These are phyloP conservation scores for Nicotiana paniculata DNA, from an alignment of 257 asterid species.

Conservation along the genomic window DNA sequence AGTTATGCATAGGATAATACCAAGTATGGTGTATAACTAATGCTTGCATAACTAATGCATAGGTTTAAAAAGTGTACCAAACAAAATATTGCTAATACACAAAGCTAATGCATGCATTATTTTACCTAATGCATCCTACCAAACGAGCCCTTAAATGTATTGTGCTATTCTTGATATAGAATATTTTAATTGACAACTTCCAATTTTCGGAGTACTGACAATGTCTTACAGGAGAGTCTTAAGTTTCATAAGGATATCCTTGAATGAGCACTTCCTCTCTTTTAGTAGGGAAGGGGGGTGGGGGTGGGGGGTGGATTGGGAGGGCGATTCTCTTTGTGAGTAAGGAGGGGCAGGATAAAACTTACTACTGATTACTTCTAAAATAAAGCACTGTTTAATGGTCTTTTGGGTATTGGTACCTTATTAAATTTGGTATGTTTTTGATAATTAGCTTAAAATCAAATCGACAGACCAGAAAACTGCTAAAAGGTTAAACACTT, in stretches of 20 bases:
- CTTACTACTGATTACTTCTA: background rate
- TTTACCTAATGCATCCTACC: too few species aligned
- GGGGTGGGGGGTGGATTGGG: background rate
- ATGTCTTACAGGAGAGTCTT: background rate
- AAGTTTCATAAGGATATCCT: background rate
- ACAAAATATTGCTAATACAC: too few species aligned
- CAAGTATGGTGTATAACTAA: too few species aligned
- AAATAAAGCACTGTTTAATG: background rate
- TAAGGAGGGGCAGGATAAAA: background rate
- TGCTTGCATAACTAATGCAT: too few species aligned
- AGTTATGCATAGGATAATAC: too few species aligned
- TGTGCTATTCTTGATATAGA: background rate
- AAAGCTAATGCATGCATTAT: too few species aligned
- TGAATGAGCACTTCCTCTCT: background rate
- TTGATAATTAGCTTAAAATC: background rate
- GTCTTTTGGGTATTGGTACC: background rate
- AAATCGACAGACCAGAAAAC: background rate
- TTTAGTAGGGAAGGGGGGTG: too few species aligned
- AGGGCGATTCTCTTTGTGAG: background rate
- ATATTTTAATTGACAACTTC: background rate
- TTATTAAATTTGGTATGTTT: background rate
- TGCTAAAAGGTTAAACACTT: background rate
- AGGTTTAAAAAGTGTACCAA: too few species aligned
- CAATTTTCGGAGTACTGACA: background rate
- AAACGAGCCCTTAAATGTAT: too few species aligned